phyloP scores from a whole-genome alignment of 2,329 filamentous ascomycete species.

The Colletotrichum caudatum region DNA sequence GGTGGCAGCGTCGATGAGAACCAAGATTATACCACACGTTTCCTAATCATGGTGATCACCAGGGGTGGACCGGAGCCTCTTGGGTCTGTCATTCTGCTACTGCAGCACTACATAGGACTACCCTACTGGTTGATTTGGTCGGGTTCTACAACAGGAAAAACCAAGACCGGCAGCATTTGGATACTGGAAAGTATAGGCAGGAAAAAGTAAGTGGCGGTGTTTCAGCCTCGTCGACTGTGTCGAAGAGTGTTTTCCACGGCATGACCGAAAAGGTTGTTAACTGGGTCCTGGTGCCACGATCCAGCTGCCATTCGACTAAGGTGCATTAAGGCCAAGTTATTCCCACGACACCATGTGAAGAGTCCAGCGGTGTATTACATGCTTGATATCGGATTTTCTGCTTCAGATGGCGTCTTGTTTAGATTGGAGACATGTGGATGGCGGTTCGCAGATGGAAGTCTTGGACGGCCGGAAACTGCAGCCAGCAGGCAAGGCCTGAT shows the following conservation, averaged over 20 bases:
- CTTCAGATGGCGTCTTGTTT: neutral
- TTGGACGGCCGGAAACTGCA: neutral
- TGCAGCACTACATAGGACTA: neutral
- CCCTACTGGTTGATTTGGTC: neutral
- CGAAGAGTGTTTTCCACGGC: neutral
- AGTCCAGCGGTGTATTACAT: neutral
- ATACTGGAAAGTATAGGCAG: neutral
- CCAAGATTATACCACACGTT: neutral
- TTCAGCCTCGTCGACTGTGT: neutral
- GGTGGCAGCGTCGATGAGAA: neutral
- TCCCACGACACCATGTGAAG: neutral
- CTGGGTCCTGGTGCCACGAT: neutral
- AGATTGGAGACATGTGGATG: neutral
- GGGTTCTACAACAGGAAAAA: neutral
- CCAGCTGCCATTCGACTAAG: neutral
- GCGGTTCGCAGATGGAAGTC: neutral
- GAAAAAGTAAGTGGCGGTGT: neutral
- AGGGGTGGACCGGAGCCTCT: neutral
- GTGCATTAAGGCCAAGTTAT: neutral
- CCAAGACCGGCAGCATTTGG: neutral
- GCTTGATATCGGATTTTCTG: neutral
- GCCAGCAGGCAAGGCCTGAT: neutral
- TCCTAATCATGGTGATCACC: neutral
- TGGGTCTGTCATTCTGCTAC: neutral
- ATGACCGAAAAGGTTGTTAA: neutral